Evolutionary conservation across 2,329 filamentous ascomycete species (phyloP).

Genomic region (Hypoxylon rubiginosum): DNA sequence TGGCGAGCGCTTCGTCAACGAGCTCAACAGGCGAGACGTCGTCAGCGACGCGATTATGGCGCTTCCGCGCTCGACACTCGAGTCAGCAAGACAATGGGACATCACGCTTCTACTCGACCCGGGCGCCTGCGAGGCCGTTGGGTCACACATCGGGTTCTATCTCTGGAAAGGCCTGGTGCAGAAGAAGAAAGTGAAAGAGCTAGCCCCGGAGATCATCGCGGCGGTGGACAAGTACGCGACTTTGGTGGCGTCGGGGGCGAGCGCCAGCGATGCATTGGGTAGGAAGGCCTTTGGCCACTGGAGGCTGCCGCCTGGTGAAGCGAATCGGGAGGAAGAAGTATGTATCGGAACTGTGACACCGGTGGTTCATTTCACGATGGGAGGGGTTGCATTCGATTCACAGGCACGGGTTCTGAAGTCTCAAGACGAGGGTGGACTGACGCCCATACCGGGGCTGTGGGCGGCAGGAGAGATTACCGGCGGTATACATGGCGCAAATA

Average conservation of each 20-base stretch:
- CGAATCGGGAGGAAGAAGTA: constrained; percentile 64
- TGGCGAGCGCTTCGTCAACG: constrained; percentile 71
- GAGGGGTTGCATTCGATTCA: constrained; percentile 70
- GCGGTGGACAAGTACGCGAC: constrained; percentile 65
- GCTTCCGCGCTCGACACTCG: constrained; percentile 49
- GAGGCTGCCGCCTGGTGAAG: constrained; percentile 60
- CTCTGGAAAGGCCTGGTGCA: constrained; percentile 71
- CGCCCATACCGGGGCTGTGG: constrained; percentile 69
- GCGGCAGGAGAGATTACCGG: constrained; percentile 75
- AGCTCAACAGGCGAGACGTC: constrained; percentile 70
- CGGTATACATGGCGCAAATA: constrained; percentile 73
- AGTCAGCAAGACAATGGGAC: constrained; percentile 66
- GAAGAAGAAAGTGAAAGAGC: constrained; percentile 67
- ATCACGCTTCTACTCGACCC: constrained; percentile 71
- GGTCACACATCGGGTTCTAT: constrained; percentile 73
- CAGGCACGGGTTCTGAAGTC: constrained; percentile 64
- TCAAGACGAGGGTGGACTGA: constrained; percentile 51
- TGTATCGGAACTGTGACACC: constrained; percentile 73
- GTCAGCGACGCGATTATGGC: constrained; percentile 67
- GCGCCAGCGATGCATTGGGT: constrained; percentile 58
- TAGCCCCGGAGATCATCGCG: constrained; percentile 56
- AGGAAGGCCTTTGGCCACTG: constrained; percentile 68
- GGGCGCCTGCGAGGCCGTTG: constrained; percentile 65
- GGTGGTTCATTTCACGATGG: constrained; percentile 77
- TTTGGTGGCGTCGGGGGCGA: constrained; percentile 56